phyloP scores from a whole-genome alignment of 306 rosid genomes.

The Trifolium subterraneum region DNA sequence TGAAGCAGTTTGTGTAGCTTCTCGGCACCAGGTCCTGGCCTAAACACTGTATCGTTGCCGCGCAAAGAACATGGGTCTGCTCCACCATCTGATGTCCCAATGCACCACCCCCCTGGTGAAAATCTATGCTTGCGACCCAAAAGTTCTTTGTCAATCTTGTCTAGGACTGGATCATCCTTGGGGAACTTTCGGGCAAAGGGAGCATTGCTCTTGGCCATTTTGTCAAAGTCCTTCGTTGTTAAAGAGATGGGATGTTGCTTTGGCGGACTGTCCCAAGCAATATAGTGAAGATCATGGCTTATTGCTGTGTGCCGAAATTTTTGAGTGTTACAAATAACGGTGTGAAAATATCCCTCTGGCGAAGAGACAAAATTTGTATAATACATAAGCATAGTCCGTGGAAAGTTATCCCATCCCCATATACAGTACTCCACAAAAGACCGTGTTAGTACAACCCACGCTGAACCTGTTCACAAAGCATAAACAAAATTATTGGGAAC shows the following conservation, averaged over 20 bases:
- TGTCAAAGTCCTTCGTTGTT: slow-evolving; percentile 78
- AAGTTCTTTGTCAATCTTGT: slow-evolving; percentile 90
- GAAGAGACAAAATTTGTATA: slow-evolving; percentile 91
- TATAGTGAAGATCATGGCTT: slow-evolving; percentile 97
- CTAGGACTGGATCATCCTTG: slow-evolving; percentile 74
- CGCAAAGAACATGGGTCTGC: slow-evolving; percentile 80
- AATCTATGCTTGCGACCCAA: slow-evolving; percentile 70
- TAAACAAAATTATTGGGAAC: slow-evolving; percentile 36
- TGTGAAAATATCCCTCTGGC: slow-evolving; percentile 92
- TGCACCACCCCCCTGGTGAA: slow-evolving; percentile 91
- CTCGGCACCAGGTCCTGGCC: slow-evolving; percentile 81
- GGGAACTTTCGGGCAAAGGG: slow-evolving; percentile 89
- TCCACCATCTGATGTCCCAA: slow-evolving; percentile 61
- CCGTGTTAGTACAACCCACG: slow-evolving; percentile 89
- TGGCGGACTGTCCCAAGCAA: slow-evolving; percentile 99
- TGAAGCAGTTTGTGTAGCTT: slow-evolving; percentile 69
- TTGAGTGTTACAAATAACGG: slow-evolving; percentile 78
- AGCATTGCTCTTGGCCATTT: slow-evolving; percentile 86
- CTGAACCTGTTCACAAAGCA: slow-evolving; percentile 74
- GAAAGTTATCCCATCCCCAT: slow-evolving; percentile 99
- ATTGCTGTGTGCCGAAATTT: slow-evolving; percentile 68
- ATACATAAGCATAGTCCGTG: slow-evolving; percentile 85
- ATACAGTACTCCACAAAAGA: slow-evolving; percentile 85
- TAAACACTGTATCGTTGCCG: slow-evolving; percentile 70
- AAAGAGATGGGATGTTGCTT: slow-evolving; percentile 87